phyloP scores from a whole-genome alignment of 2,329 filamentous ascomycete genomes.

The Stagonosporopsis tanaceti region DNA sequence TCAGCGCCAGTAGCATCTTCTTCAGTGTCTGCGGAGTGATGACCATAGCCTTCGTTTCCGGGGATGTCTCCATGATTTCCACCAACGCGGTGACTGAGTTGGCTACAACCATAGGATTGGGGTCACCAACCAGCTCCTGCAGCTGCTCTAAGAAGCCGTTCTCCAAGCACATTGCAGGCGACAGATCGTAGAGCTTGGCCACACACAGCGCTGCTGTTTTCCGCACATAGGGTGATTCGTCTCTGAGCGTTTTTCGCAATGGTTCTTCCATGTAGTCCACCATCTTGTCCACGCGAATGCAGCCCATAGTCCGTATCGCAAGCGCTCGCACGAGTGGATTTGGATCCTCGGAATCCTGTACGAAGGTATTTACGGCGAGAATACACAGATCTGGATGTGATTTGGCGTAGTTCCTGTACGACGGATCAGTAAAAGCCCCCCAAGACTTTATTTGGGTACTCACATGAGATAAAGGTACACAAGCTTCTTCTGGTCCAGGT shows the following conservation, averaged over 20 bases:
- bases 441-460: not conserved
- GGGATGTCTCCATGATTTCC: constrained; percentile 89
- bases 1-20: constrained; percentile 94
- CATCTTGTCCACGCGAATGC: constrained; percentile 98
- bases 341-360: constrained; percentile 98
- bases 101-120: constrained; percentile 98
- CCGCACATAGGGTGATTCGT: constrained; percentile 97
- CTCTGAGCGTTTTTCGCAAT: constrained; percentile 90
- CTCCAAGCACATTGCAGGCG: constrained; percentile 89
- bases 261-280: constrained; percentile 99
- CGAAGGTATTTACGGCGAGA: constrained; percentile 97
- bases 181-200: constrained; percentile 96
- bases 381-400: constrained; percentile 98
- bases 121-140: constrained; percentile 95
- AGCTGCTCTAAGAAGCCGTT: constrained; percentile 94
- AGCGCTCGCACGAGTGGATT: constrained; percentile 95
- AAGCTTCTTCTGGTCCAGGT: constrained; percentile 98
- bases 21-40: constrained; percentile 86
- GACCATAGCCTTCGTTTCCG: constrained; percentile 85
- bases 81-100: constrained; percentile 94
- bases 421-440: constrained; percentile 14
- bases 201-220: constrained; percentile 99
- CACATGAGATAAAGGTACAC: constrained; percentile 96
- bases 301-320: constrained; percentile 97
- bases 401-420: constrained; percentile 93